A percentile compares a stretch with the other conserved stretches of the same genome.
Evolutionary conservation across 179 eudicot genomes (phyloP).

Genomic region (Drosera spatulata): DNA sequence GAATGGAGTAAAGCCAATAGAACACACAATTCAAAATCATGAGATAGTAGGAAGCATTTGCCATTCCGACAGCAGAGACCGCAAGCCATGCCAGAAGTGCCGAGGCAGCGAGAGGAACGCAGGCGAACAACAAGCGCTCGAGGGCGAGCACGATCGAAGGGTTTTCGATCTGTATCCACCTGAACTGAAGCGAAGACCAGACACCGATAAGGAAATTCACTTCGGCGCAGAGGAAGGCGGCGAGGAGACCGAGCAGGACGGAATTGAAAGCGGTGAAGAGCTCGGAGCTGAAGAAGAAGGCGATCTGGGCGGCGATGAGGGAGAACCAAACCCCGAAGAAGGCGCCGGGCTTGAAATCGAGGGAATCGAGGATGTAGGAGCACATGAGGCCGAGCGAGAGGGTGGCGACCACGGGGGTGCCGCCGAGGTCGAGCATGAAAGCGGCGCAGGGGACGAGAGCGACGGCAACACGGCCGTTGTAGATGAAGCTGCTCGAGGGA

Average conservation of each 20-base stretch:
- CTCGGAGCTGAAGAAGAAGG: conserved; percentile 58
- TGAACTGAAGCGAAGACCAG: conserved; percentile 91
- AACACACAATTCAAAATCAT: conserved; percentile 56
- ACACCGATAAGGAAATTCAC: conserved; percentile 70
- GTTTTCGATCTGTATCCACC: conserved; percentile 80
- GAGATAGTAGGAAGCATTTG: conserved; percentile 58
- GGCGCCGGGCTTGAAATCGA: conserved; percentile 62
- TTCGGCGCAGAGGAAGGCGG: conserved; percentile 36
- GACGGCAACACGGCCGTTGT: conserved; percentile 62
- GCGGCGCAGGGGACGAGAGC: conserved; percentile 72
- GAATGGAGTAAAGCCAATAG: conserved; percentile 83
- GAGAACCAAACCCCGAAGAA: conserved; percentile 86
- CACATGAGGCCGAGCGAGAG: conserved; percentile 59
- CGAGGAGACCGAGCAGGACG: conserved; percentile 34
- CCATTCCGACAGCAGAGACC: conserved; percentile 80
- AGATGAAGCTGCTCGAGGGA: conserved; percentile 33
- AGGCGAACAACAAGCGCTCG: conserved; percentile 74
- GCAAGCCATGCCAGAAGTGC: conserved; percentile 75
- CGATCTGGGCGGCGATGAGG: conserved; percentile 66
- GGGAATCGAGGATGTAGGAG: conserved; percentile 81
- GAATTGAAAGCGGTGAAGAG: conserved; percentile 42
- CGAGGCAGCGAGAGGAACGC: conserved; percentile 47
- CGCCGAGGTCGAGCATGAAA: conserved; percentile 90
- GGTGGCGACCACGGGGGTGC: conserved; percentile 53
- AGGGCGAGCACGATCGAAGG: conserved; percentile 65